Conservation (phyloP, 805 yeast genomes). For the Grigorovia yakushimaensis region DNA sequence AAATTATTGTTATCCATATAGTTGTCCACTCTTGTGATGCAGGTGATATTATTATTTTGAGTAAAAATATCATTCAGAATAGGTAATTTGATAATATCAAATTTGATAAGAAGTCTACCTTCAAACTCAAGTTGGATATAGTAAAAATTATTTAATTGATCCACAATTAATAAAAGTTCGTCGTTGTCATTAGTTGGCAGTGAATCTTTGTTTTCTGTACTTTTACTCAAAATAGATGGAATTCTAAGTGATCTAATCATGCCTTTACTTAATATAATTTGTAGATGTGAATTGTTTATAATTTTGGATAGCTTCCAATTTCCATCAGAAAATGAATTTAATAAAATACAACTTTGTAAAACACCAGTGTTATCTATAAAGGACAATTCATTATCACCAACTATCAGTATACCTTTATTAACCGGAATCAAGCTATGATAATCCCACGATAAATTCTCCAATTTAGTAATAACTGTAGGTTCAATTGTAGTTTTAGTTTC, state of each 20-base stretch:
- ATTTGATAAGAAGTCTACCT: constrained; percentile 24
- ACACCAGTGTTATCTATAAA: constrained; percentile 62
- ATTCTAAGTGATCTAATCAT: constrained; percentile 11
- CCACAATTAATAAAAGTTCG: constrained; percentile 22
- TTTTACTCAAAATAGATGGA: constrained; percentile 3
- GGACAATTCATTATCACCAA: constrained; percentile 70
- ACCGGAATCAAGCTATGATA: constrained; percentile 54
- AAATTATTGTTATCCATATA: constrained; percentile 26
- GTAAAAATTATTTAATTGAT: constrained; percentile 17
- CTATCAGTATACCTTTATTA: constrained; percentile 49
- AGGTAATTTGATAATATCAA: constrained; percentile 23
- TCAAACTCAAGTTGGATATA: constrained; percentile 21
- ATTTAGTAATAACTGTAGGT: constrained; percentile 59
- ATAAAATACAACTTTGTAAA: constrained; percentile 26
- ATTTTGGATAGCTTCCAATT: constrained; percentile 42
- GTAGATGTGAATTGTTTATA: constrained; percentile 32
- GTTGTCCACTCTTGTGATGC: constrained; percentile 18
- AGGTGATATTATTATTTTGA: constrained; percentile 20
- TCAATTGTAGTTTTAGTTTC: constrained; percentile 16
- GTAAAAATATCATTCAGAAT: constrained; percentile 24
- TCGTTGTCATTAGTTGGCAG: constrained; percentile 6
- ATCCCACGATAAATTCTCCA: constrained; percentile 66
- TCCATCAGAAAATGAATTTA: constrained; percentile 29
- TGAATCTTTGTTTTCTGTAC: neutral
- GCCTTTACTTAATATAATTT: constrained; percentile 13